Evolutionary conservation across 1,284 basidiomycete species (phyloP), one percentile per base, ranked within the genome.

Genomic region (Fomitiporia mediterranea): DNA sequence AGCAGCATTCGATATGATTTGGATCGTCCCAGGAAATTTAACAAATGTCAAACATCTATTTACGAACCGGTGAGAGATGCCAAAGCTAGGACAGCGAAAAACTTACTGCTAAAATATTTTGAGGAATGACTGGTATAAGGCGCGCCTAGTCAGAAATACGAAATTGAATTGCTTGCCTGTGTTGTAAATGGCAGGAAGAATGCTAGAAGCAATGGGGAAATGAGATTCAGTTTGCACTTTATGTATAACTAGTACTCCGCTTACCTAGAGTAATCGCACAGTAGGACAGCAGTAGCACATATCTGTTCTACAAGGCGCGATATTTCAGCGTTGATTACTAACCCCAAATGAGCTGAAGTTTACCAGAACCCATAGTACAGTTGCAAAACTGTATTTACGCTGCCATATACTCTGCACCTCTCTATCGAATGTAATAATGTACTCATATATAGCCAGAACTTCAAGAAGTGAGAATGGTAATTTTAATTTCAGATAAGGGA

Each of bases 1-100:
- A 28, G 57, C 34, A 21, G 55, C 48, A 35, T 58, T 58, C 23
- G 46, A 40, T 11, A 53, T 40, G 17, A 58, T 58, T 42, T 58
- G 57, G 38, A 54, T 58, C 11, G 39, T 25, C 23, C 57, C 57
- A 13, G 57, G 57, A 23, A 53, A 58, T 32, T 48, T 54, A n/a
- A 58, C 57, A 47, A 53, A 53, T n/a, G 15, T 34, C 15, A 34
- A n/a, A 35, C 55, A 57, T 50, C 54, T 56, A 17, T 23, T 43
- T 21, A 30, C 27, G 13, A 21, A 13, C n/a, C n/a, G n/a, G n/a
- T 34, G 11, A 43, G 3, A 23, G 28, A 28, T 44, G 27, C 8
- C n/a, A 23, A 2, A 9, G 21, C 17, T 5, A n/a, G n/a, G 4
- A 30, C n/a, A 44, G 11, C 6, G 6, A 15, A 30, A 13, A 27